Evolutionary conservation across 179 eudicot species (phyloP), one percentile per base, ranked within the genome.

Genomic region (Drosera spatulata): DNA sequence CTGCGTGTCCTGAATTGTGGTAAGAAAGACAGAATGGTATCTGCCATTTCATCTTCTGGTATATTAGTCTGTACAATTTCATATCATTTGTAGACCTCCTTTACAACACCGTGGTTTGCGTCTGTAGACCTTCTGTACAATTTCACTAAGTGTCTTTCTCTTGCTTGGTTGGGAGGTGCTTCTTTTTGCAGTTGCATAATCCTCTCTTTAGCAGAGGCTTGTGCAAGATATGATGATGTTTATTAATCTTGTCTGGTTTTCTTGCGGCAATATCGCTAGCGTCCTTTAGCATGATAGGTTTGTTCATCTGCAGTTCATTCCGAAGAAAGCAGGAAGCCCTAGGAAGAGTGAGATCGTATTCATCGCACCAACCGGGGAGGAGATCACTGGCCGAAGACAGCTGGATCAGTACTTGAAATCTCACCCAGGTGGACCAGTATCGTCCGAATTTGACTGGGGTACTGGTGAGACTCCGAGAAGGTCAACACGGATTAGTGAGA

Each of bases 391-490:
- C 84, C 79, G 77, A 58, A 85, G 76, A 63, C 91, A 88, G 65
- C 68, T 91, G 73, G 91, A 88, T 50, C 88, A 85, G 54, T 91
- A 85, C 82, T 76, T 91, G 69, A 91, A 91, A 80, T 73, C 85
- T 37, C 86, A 91, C 59, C 85, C 93, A 60, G 96, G 95, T 39
- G 82, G 87, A 39, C 96, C 97, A 13, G 62, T 83, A 41, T 52
- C 69, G 39, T 75, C 91, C 2, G 97, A 91, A 49, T 91, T 91
- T 62, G 96, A 91, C 69, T 91, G 97, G 97, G 82, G 97, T 60
- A 85, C 86, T 10, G 94, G 96, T 53, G 96, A 88, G 70, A 83
- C 88, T 37, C 97, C 88, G 55, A 73, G 97, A 73, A 78, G 97
- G 71, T 91, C 97, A 10, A 70, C 88, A 50, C 80, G 97, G 63